Percentiles rank a stretch among this genome's conserved stretches.
Evolutionary conservation across 2,329 filamentous ascomycete genomes (phyloP).

Genomic region (Aspergillus melleus): DNA sequence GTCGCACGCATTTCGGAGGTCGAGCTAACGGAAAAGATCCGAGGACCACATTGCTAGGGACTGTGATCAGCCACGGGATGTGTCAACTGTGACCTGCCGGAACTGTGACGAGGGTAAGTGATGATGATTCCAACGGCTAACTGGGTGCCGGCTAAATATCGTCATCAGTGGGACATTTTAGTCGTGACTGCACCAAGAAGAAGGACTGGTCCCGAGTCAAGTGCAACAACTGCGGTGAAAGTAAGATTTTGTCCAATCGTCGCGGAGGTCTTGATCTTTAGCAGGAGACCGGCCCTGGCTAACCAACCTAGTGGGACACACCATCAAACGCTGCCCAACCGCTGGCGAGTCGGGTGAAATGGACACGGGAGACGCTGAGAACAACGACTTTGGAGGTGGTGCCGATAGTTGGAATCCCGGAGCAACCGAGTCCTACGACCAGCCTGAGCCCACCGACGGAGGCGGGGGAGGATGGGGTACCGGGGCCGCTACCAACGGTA

Average conservation of each 20-base stretch:
- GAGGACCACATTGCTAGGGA: conserved; percentile 46
- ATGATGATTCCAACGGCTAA: neutral
- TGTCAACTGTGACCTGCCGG: conserved; percentile 43
- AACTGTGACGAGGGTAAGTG: conserved; percentile 46
- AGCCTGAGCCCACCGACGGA: neutral
- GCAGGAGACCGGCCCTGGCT: neutral
- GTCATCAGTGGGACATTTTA: conserved; percentile 40
- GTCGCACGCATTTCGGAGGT: neutral
- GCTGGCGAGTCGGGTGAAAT: conserved; percentile 21
- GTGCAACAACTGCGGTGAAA: conserved; percentile 47
- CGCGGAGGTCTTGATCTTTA: neutral
- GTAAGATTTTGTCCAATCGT: conserved; percentile 30
- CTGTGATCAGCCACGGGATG: conserved; percentile 44
- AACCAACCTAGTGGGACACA: conserved; percentile 42
- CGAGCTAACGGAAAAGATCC: conserved; percentile 29
- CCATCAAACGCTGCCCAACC: conserved; percentile 39
- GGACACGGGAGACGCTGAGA: neutral
- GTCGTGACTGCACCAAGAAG: conserved; percentile 45
- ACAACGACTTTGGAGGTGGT: neutral
- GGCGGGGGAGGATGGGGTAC: neutral
- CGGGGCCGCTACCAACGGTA: neutral
- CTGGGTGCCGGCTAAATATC: conserved; percentile 9
- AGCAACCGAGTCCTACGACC: conserved; percentile 5
- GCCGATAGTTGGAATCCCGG: conserved; percentile 3
- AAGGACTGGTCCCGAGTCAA: conserved; percentile 46